Percentiles rank a stretch among this genome's conserved stretches.
Conservation (phyloP, 331 rosid species). For the Malus hybrid region DNA sequence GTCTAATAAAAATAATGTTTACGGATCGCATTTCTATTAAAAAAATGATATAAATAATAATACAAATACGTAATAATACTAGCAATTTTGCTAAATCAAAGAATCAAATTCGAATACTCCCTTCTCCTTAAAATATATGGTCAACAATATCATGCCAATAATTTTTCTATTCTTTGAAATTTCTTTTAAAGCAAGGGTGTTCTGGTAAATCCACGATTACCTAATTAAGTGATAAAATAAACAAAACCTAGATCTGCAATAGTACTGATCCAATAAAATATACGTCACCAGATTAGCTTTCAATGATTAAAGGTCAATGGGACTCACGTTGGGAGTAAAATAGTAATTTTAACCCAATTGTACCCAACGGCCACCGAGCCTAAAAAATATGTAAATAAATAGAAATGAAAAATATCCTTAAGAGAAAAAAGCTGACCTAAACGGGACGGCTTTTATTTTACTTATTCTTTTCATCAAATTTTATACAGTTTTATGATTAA, state of each 20-base stretch:
- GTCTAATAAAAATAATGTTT: no score
- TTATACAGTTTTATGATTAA: no score
- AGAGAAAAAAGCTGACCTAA: no score
- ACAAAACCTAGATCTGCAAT: constrained; percentile 53
- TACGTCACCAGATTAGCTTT: constrained; percentile 35
- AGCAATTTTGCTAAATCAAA: no score
- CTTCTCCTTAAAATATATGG: neutral
- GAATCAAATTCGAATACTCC: no score
- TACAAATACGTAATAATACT: no score
- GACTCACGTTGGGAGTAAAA: constrained; percentile 53
- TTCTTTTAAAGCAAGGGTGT: constrained; percentile 1
- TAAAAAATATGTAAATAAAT: no score
- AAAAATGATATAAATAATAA: no score
- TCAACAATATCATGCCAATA: neutral
- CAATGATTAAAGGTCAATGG: constrained; percentile 92
- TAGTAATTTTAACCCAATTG: constrained; percentile 19
- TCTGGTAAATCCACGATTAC: constrained; percentile 8
- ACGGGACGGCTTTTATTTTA: no score
- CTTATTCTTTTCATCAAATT: no score
- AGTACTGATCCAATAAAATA: constrained; percentile 39
- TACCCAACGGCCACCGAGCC: constrained; percentile 30
- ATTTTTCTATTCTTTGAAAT: neutral
- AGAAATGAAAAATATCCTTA: no score
- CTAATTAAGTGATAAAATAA: constrained; percentile 5
- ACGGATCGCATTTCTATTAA: no score